phyloP scores from a whole-genome alignment of 2,329 filamentous ascomycete genomes.

The Epichloe gansuensis region DNA sequence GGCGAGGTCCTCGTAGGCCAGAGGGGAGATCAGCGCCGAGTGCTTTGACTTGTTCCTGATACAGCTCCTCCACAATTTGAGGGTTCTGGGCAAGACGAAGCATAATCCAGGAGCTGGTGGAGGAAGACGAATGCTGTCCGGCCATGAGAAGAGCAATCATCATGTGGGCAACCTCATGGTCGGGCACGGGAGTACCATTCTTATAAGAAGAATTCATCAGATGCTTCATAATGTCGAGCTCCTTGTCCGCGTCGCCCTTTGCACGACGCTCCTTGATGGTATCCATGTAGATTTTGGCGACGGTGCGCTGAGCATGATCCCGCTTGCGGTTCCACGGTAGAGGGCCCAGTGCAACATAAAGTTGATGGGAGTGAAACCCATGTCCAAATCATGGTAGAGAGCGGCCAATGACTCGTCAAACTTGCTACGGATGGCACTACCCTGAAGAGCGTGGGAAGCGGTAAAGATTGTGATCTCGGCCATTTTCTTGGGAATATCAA shows the following conservation, averaged over 20 bases:
- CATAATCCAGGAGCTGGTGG: constrained; percentile 75
- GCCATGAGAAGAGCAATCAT: constrained; percentile 93
- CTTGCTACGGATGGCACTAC: constrained; percentile 65
- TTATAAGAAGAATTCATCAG: constrained; percentile 81
- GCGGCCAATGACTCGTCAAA: constrained; percentile 73
- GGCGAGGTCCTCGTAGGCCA: constrained; percentile 66
- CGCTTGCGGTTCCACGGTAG: constrained; percentile 79
- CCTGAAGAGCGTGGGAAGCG: constrained; percentile 74
- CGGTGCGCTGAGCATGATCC: constrained; percentile 66
- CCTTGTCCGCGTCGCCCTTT: constrained; percentile 34
- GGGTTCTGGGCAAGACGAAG: constrained; percentile 68
- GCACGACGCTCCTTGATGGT: constrained; percentile 63
- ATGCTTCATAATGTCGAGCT: constrained; percentile 78
- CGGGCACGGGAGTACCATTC: constrained; percentile 64
- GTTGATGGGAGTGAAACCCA: constrained; percentile 82
- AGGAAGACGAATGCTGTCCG: constrained; percentile 79
- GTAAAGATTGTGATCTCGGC: constrained; percentile 85
- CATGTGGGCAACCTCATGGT: constrained; percentile 79
- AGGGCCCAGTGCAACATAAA: constrained; percentile 80
- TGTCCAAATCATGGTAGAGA: constrained; percentile 80
- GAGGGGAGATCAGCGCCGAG: constrained; percentile 63
- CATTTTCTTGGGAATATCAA: constrained; percentile 64
- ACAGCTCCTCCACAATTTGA: constrained; percentile 67
- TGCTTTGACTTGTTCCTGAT: constrained; percentile 64
- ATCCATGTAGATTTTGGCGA: constrained; percentile 71